Base-by-base conservation (phyloP, 371 early-diverging fungal species). In the Rhizopus stolonifer region DNA sequence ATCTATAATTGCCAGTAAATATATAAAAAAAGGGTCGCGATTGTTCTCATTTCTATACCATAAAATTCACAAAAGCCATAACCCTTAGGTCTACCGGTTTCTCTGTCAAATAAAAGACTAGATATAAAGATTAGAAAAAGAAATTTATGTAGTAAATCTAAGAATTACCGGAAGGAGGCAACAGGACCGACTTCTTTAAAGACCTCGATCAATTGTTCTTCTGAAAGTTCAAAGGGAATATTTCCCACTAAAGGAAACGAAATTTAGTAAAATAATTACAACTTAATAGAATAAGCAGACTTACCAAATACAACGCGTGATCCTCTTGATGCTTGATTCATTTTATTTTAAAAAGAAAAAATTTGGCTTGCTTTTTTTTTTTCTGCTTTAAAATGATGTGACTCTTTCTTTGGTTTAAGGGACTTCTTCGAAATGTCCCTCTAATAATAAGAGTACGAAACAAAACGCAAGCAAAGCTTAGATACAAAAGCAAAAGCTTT, bases 131-230 rank as follows among this genome's bases (percentile, higher is more conserved):
- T 17, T 15, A 25, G 39, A 40, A 46, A n/a, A n/a, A 31, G n/a
- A 23, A 19, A 25, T 24, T 47, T 15, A 15, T 51, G 0, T 25
- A 40, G 18, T 47, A 33, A 4, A 31, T 40, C 4, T 31, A 4
- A 13, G 13, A 25, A 33, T 39, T 74, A 87, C 85, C 87, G 72
- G 65, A 91, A 87, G 15, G 80, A 79, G 17, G 70, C 81, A 18
- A 96, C 93, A 7, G 91, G 91, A 1, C 96, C 95, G 22, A 89
- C 93, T 65, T 90, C 91, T 47, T 86, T 85, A 61, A 96, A 94
- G 36, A 96, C 87, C 34, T 92, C 93, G 14, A 84, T 82, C 46
- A 94, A 64, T 57, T 92, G 91, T 49, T 90, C 89, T 64, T 96
- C 96, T n/a, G 95, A 87, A 42, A 87, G 68, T 52, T 94, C 96